Base-by-base conservation (phyloP, 225 moss, liverwort and hornwort species). In the Bryum argenteum region DNA sequence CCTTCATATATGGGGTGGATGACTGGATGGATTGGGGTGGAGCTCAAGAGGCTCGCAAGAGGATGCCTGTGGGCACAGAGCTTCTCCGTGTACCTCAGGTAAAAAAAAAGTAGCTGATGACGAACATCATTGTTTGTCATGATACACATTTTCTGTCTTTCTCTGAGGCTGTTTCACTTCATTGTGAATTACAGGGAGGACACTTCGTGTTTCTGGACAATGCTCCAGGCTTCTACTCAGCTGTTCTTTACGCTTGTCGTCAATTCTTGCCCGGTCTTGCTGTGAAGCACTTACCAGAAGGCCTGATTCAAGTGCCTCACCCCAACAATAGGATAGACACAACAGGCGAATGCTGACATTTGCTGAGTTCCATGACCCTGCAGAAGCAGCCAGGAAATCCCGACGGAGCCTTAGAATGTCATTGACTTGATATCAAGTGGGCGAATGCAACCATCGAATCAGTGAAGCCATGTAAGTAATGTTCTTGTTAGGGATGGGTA, bases 121-220 rank as follows among this genome's bases (percentile, higher is more conserved):
- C 39, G 66, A 9, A n/a, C n/a, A n/a, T 1, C 21, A 17, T 38
- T 21, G 8, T 18, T 66, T 11, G 40, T 18, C 20, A 17, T 38
- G 16, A 7, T 54, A 12, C 5, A 24, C 10, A 28, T 33, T 17
- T 45, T 16, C 8, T 21, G 12, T 47, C 11, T 19, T 63, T 16
- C 40, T 51, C 8, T 65, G 19, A 33, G 33, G 33, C 33, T 0
- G 5, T 28, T 58, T 61, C n/a, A 2, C 12, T 16, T 39, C 47
- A 16, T 44, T 69, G 40, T 3, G 16, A 16, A 60, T 43, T 75
- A 72, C 85, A 90, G 87, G 88, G 88, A 16, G 90, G 90, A 22
- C 91, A 91, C 71, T 94, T 91, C 61, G 85, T 90, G n/a, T 84
- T 94, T 67, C 71, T 91, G 81, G 91, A 94, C 74, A 94, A 94